Evolutionary conservation across 164 flowering plant species (phyloP), one percentile per base, ranked within the genome.

Genomic region (Aristolochia californica): DNA sequence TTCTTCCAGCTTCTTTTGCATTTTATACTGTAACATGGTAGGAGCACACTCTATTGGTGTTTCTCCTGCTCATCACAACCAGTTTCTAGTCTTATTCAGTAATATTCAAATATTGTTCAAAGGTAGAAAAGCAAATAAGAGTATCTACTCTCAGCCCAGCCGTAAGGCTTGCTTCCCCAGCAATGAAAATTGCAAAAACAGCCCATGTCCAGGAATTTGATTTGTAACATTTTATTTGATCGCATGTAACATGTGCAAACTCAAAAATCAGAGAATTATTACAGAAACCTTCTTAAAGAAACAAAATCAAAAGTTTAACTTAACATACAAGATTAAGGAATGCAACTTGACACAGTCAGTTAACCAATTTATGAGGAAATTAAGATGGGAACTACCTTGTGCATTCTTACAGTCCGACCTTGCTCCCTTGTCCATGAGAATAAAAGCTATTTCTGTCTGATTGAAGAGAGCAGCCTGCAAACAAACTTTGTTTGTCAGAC

Each of bases 41-140:
- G 97, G 95, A 52, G 97, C 97, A 75, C 96, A 91, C 59, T 91
- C 97, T 21, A 88, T 48, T 28, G 97, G 91, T 44, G 94, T 85
- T 74, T 91, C 97, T 55, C 97, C 97, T 91, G 72, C 96, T 88
- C 70, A 68, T 3, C 62, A 58, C 24, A 52, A 23, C 59, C 38
- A 13, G 23, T 2, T 38, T 23, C n/a, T 1, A 68, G 21, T 9
- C 26, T 48, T 48, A 48, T 20, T n/a, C 4, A 23, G 18, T 13
- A 13, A 43, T 30, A 2, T 47, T 27, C 7, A 27, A 17, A 18
- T 48, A n/a, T 0, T 1, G 12, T 16, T 48, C 7, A n/a, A n/a
- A n/a, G 7, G 51, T 7, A n/a, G 20, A 16, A 17, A 47, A 47
- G 5, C 11, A 14, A 14, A n/a, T n/a, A n/a, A 17, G 25, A 5